Percentiles rank a stretch among this genome's conserved stretches.
Conservation (phyloP, 2,329 filamentous ascomycete genomes). For the Cladophialophora yegresii region DNA sequence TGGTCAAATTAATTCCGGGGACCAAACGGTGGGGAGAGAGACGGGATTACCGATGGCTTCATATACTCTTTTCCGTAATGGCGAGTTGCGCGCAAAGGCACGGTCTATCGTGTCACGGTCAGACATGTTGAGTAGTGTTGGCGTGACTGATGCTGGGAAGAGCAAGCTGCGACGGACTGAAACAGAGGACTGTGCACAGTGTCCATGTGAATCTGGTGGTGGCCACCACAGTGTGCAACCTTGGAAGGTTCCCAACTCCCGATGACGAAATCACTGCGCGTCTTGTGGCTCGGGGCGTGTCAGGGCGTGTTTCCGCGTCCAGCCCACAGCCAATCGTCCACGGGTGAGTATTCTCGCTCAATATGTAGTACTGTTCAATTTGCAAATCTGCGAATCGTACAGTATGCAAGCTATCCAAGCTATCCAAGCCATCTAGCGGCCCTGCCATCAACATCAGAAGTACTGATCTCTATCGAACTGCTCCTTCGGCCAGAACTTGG, state of each 20-base stretch:
- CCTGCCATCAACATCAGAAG: constrained; percentile 6
- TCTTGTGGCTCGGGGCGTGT: background rate
- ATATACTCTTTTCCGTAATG: constrained; percentile 28
- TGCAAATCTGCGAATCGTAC: background rate
- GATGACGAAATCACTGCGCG: constrained; percentile 10
- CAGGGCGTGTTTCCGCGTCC: background rate
- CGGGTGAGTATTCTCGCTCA: background rate
- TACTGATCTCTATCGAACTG: constrained; percentile 64
- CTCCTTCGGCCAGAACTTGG: constrained; percentile 77
- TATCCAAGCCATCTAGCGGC: background rate
- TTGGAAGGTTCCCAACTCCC: background rate
- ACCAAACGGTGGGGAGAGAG: background rate
- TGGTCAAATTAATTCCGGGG: background rate
- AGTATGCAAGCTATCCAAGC: background rate
- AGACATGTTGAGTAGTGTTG: constrained; percentile 8
- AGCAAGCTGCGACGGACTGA: background rate
- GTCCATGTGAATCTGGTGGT: background rate
- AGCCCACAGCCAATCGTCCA: background rate
- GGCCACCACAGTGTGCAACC: too few species aligned
- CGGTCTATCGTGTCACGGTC: constrained; percentile 18
- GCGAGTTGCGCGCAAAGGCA: constrained; percentile 23
- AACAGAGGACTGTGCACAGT: background rate
- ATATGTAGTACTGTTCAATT: too few species aligned
- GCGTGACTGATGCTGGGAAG: background rate
- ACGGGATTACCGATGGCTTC: constrained; percentile 28